Evolutionary conservation across 2,329 filamentous ascomycete species (phyloP).

Genomic region (Aspergillus fijiensis): DNA sequence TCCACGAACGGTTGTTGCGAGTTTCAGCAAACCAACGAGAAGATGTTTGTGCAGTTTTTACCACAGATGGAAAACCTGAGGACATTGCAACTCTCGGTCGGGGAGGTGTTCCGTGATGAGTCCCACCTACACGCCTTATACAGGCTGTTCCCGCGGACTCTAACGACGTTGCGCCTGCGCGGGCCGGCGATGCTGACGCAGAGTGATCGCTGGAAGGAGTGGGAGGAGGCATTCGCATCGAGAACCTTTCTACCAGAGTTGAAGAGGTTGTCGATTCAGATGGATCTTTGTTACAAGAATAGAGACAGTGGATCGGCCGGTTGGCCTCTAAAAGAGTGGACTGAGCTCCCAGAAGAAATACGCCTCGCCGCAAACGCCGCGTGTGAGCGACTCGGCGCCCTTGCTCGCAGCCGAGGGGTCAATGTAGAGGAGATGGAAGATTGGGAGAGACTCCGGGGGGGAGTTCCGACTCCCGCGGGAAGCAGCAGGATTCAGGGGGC

Average conservation of each 20-base stretch:
- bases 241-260: no score
- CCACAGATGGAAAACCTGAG: slow-evolving; percentile 15
- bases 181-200: slow-evolving; percentile 22
- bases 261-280: no score
- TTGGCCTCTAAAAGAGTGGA: slow-evolving; percentile 20
- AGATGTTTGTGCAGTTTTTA: not conserved
- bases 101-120: slow-evolving; percentile 22
- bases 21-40: no score
- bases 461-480: not conserved
- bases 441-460: not conserved
- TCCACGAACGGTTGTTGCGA: no score
- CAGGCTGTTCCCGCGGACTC: slow-evolving; percentile 21
- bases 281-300: no score
- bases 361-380: slow-evolving; percentile 17
- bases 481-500: not conserved
- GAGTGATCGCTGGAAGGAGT: slow-evolving; percentile 22
- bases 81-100: slow-evolving; percentile 23
- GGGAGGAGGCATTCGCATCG: slow-evolving; percentile 22
- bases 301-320: slow-evolving; percentile 3
- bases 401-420: slow-evolving; percentile 19
- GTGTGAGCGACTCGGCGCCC: slow-evolving; percentile 21
- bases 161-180: slow-evolving; percentile 26
- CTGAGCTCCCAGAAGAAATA: slow-evolving; percentile 28
- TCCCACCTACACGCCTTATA: slow-evolving; percentile 18
- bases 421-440: slow-evolving; percentile 19